A percentile compares a stretch with the other conserved stretches of the same genome.
These are phyloP conservation scores for Backusella tarrabulga DNA, from an alignment of 192 early-diverging fungal genomes.

Conservation along the genomic window DNA sequence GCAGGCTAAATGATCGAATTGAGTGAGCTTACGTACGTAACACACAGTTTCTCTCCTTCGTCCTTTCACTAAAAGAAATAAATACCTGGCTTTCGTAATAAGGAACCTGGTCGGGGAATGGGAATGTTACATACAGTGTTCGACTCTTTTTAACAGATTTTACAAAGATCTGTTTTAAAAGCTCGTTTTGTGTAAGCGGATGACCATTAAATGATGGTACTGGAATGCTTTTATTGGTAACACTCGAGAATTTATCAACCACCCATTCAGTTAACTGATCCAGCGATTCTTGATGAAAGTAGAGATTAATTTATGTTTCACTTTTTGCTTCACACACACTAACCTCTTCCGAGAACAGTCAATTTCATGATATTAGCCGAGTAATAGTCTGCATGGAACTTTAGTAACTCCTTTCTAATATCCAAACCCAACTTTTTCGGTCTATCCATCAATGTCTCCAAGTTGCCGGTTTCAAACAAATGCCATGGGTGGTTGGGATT, in stretches of 20 bases:
- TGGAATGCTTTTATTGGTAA: slow-evolving; percentile 65
- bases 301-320: not conserved
- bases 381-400: slow-evolving; percentile 85
- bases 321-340: not conserved
- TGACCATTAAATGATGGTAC: slow-evolving; percentile 67
- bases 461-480: slow-evolving; percentile 87
- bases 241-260: slow-evolving; percentile 70
- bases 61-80: not conserved
- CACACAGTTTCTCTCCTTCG: not conserved
- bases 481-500: slow-evolving; percentile 72
- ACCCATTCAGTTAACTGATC: slow-evolving; percentile 76
- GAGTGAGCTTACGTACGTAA: not conserved
- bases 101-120: slow-evolving; percentile 68
- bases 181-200: slow-evolving; percentile 66
- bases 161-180: slow-evolving; percentile 54
- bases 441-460: slow-evolving; percentile 67
- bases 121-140: slow-evolving; percentile 70
- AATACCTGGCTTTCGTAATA: slow-evolving; percentile 44
- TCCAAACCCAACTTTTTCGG: slow-evolving; percentile 67
- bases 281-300: slow-evolving; percentile 58
- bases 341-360: slow-evolving; percentile 72
- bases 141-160: slow-evolving; percentile 73
- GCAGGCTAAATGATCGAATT: slow-evolving; percentile 47
- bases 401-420: slow-evolving; percentile 72
- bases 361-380: slow-evolving; percentile 92